Percentiles rank a stretch among this genome's conserved stretches.
phyloP scores from a whole-genome alignment of 441 rosid species.

The Isatis lusitanica region DNA sequence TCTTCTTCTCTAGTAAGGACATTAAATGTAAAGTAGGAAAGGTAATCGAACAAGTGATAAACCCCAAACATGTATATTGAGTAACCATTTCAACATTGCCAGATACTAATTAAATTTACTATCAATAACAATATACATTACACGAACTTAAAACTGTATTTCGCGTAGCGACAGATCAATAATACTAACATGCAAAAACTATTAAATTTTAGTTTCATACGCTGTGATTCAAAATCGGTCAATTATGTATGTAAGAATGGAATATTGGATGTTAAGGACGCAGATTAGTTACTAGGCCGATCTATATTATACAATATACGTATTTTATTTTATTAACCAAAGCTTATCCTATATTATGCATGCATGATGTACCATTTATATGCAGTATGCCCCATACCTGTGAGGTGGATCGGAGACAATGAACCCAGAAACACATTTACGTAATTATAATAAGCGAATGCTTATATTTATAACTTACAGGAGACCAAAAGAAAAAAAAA shows the following conservation, averaged over 20 bases:
- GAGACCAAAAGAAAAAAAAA: not conserved
- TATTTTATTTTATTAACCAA: not conserved
- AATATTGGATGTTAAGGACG: not conserved
- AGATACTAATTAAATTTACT: too few species aligned
- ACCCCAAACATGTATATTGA: too few species aligned
- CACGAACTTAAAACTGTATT: too few species aligned
- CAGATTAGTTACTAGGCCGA: not conserved
- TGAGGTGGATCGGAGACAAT: constrained; percentile 2
- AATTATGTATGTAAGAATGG: not conserved
- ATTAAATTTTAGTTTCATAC: too few species aligned
- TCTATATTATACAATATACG: not conserved
- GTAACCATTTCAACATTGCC: too few species aligned
- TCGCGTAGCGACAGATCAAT: too few species aligned
- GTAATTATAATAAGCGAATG: not conserved
- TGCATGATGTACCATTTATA: constrained; percentile 14
- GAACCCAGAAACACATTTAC: not conserved
- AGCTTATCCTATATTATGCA: constrained; percentile 9
- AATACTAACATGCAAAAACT: too few species aligned
- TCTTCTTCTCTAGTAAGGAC: not conserved
- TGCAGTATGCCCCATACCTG: constrained; percentile 16
- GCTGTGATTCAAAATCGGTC: not conserved
- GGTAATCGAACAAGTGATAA: too few species aligned
- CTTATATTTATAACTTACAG: not conserved
- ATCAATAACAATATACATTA: too few species aligned
- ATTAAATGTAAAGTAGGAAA: too few species aligned